These are phyloP conservation scores for Hortiboletus campestris DNA, from an alignment of 768 basidiomycete species.

Conservation along the genomic window DNA sequence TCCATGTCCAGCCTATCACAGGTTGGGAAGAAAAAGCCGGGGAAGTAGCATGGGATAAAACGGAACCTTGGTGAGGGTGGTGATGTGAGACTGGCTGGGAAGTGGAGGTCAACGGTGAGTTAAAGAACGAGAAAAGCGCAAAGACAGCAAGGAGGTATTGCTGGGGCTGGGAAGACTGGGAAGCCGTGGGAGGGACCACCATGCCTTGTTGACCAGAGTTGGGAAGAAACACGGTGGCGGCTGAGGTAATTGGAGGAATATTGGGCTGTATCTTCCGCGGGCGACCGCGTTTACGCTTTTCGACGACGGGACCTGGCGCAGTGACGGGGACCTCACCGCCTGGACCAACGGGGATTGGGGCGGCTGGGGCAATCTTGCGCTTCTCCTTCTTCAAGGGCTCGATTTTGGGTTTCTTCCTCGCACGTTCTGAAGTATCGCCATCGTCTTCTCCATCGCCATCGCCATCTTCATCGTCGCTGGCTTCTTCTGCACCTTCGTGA, in stretches of 20 bases:
- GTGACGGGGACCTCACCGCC: constrained; percentile 27
- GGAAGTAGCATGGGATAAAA: constrained; percentile 43
- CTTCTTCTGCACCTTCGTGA: constrained; percentile 38
- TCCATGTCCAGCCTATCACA: constrained; percentile 41
- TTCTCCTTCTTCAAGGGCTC: constrained; percentile 45
- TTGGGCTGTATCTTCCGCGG: constrained; percentile 69
- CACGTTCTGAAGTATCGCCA: constrained; percentile 42
- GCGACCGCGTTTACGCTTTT: constrained; percentile 83
- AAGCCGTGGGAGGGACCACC: constrained; percentile 5
- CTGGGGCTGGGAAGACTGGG: constrained; percentile 28
- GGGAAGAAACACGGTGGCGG: constrained; percentile 17
- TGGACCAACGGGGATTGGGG: constrained; percentile 20
- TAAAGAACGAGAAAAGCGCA: constrained; percentile 84
- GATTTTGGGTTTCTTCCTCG: constrained; percentile 63
- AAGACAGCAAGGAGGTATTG: constrained; percentile 83
- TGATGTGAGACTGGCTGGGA: constrained; percentile 28
- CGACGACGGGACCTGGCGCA: constrained; percentile 41
- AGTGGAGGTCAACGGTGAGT: constrained; percentile 59
- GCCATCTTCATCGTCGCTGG: constrained; percentile 43
- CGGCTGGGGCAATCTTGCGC: constrained; percentile 33
- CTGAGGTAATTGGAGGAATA: constrained; percentile 35
- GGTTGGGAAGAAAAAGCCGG: constrained; percentile 17
- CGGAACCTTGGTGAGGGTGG: constrained; percentile 60
- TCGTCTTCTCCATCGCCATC: constrained; percentile 41
- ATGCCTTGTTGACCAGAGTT: constrained; percentile 17